Evolutionary conservation across 495 filamentous ascomycete genomes (phyloP).

Genomic region (Halenospora varia): DNA sequence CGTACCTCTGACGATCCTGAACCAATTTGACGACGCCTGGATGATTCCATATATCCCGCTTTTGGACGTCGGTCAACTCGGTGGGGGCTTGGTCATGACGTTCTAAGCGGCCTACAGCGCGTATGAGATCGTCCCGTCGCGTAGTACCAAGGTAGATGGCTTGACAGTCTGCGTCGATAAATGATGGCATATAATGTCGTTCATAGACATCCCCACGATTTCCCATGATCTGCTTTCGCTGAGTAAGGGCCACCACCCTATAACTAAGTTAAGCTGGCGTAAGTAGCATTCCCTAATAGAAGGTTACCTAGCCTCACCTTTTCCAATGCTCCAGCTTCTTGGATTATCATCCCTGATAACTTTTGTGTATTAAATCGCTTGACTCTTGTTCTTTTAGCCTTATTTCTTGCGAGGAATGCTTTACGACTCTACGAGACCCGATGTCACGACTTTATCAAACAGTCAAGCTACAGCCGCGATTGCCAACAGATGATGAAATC

Average conservation of each 20-base stretch:
- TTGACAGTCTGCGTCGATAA: slow-evolving; percentile 12
- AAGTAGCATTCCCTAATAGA: no score
- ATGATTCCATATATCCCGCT: slow-evolving; percentile 1
- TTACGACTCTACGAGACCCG: no score
- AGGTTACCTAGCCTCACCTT: no score
- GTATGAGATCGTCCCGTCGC: slow-evolving; percentile 13
- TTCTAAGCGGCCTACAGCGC: slow-evolving; percentile 5
- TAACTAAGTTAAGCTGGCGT: no score
- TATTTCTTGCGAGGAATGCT: no score
- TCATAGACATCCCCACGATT: slow-evolving; percentile 11
- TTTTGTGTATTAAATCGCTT: no score
- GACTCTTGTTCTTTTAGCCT: no score
- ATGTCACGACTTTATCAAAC: no score
- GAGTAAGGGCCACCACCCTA: not conserved
- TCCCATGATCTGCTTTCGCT: slow-evolving; percentile 11
- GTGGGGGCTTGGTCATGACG: slow-evolving; percentile 7
- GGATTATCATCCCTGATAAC: no score
- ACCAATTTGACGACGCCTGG: slow-evolving; percentile 1
- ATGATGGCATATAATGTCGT: slow-evolving; percentile 13
- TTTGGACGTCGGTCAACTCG: slow-evolving; percentile 4
- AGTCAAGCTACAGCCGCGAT: no score
- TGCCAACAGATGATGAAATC: no score
- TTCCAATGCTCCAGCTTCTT: no score
- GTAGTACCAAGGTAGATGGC: slow-evolving; percentile 14
- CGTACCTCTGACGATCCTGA: not conserved